Evolutionary conservation across 2,329 filamentous ascomycete genomes (phyloP).

Genomic region (Pseudocercospora eumusae): DNA sequence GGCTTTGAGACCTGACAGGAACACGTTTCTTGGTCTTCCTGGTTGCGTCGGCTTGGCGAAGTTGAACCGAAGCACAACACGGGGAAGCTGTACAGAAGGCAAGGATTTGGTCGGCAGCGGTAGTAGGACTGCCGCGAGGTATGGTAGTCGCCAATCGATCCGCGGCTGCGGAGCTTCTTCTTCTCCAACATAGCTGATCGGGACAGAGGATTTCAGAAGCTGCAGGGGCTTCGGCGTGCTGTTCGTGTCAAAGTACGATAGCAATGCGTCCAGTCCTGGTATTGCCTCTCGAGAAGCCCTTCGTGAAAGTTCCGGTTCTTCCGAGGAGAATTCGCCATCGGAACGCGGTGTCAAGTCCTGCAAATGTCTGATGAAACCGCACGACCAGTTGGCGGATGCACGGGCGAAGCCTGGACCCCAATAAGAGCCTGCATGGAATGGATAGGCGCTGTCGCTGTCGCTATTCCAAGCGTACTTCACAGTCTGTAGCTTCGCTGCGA

Average conservation of each 20-base stretch:
- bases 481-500: not conserved
- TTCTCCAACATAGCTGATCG: conserved; percentile 26
- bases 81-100: conserved; percentile 13
- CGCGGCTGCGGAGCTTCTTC: not conserved
- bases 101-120: not conserved
- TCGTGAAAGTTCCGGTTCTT: not conserved
- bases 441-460: not conserved
- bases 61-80: conserved; percentile 24
- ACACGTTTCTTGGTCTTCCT: conserved; percentile 10
- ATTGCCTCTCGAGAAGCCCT: not conserved
- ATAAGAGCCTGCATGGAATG: not conserved
- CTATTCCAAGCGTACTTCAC: not conserved
- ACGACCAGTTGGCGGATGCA: not conserved
- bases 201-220: conserved; percentile 7
- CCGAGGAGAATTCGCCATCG: not conserved
- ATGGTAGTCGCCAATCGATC: not conserved
- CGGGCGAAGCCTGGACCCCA: not conserved
- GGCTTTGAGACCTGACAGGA: conserved; percentile 21
- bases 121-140: not conserved
- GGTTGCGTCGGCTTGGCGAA: conserved; percentile 7
- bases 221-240: not conserved
- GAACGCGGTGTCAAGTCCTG: not conserved
- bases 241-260: conserved; percentile 7
- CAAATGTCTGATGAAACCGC: not conserved
- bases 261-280: conserved; percentile 7